phyloP scores from a whole-genome alignment of 176 grass and related monocot genomes.

The Oryza brachyantha region DNA sequence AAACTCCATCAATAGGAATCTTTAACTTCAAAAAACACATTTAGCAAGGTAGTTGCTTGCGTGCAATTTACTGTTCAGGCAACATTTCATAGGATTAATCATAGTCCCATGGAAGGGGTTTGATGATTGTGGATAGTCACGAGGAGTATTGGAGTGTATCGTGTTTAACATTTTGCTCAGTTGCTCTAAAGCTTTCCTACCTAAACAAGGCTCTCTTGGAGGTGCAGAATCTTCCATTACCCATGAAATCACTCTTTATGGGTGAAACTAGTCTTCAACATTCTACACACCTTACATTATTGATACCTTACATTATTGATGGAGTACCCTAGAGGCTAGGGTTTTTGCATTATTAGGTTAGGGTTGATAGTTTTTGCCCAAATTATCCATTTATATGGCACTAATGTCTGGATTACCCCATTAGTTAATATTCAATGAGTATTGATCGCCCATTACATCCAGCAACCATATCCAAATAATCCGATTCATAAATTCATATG shows the following conservation, averaged over 20 bases:
- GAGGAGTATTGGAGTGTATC: not conserved
- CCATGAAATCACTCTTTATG: too few relatives aligned
- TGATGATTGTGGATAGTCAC: not conserved
- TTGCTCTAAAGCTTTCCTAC: not conserved
- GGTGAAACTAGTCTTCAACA: not conserved
- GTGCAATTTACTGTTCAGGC: not conserved
- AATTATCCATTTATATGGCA: not conserved
- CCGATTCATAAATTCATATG: not conserved
- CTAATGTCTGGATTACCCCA: not conserved
- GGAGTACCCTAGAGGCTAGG: not conserved
- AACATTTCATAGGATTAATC: not conserved
- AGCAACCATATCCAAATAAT: not conserved
- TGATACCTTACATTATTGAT: not conserved
- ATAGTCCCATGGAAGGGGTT: not conserved
- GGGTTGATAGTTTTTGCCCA: not conserved
- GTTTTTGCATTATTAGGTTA: not conserved
- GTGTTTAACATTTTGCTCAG: not conserved
- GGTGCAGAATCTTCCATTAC: too few relatives aligned
- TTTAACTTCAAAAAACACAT: not conserved
- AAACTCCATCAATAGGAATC: not conserved
- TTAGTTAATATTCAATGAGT: not conserved
- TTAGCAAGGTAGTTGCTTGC: not conserved
- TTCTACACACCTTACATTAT: not conserved
- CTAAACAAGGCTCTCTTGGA: not conserved
- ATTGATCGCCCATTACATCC: not conserved